Percentiles rank a stretch among this genome's conserved stretches.
Conservation (phyloP, 345 rosid genomes). For the Triadica sebifera region DNA sequence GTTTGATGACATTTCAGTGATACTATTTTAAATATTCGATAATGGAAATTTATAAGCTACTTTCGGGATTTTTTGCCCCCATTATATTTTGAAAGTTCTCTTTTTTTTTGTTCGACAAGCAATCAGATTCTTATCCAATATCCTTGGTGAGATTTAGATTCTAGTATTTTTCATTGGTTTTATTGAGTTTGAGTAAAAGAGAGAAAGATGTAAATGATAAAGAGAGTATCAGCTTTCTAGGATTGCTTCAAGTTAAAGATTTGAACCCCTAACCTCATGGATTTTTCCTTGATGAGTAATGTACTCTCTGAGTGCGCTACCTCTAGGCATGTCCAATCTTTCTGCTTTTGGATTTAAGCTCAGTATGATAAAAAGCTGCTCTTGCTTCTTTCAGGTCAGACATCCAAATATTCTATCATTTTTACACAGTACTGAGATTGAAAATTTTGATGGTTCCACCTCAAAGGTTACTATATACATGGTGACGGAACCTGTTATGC, state of each 20-base stretch:
- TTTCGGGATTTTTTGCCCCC: background rate
- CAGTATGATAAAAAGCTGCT: background rate
- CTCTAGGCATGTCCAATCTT: background rate
- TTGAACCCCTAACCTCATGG: background rate
- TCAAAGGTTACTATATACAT: constrained; percentile 77
- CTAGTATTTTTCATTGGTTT: background rate
- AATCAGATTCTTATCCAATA: background rate
- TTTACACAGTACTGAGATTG: constrained; percentile 93
- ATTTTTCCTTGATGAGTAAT: background rate
- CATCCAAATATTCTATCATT: constrained; percentile 95
- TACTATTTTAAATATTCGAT: background rate
- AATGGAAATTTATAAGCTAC: background rate
- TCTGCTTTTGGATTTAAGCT: background rate
- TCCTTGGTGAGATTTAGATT: background rate
- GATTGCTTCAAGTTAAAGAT: background rate
- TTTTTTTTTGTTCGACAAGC: background rate
- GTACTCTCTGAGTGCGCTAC: background rate
- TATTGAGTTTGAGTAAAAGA: background rate
- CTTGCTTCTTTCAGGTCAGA: constrained; percentile 61
- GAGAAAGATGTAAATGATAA: background rate
- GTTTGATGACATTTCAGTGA: background rate
- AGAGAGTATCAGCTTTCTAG: background rate
- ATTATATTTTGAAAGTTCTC: no score
- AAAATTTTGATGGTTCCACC: constrained; percentile 64
- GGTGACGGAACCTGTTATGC: constrained; percentile 98